Base-by-base conservation (phyloP, 768 basidiomycete genomes). In the Hemileccinum impolitum region DNA sequence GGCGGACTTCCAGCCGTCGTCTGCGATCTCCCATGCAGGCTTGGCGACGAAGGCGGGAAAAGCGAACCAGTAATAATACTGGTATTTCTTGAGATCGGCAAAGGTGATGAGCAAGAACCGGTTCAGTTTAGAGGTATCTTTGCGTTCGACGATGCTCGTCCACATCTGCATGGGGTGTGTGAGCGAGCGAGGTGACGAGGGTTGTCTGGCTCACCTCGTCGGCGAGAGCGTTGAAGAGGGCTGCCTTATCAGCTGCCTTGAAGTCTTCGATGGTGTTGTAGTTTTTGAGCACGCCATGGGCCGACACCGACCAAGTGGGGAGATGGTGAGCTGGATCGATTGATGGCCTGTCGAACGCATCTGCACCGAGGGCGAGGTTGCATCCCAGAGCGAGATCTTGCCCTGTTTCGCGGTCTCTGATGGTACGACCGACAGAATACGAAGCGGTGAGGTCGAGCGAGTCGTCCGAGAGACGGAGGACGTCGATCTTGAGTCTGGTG, bases 261-360 rank as follows among this genome's bases (percentile, higher is more conserved):
- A 97, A 98, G 11, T 96, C 93, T 58, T 98, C 94, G 58, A 98
- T 88, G 9, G 95, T 97, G 64, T 98, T 99, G 72, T 82, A 97
- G 68, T 97, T 98, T 77, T 90, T 94, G 60, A 96, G 75, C 10
- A 75, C 72, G 34, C 95, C 96, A 4, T 59, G 64, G 0, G 82
- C 77, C 2, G 68, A 47, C 38, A 83, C 73, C 12, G 83, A 72
- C 52, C 81, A 73, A 7, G 76, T 60, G 2, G 80, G 65, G 12
- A 68, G 30, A 23, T 4, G 34, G 34, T 58, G 37, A 58, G 53
- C 21, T 0, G 31, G 39, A 17, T 47, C 50, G 47, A 53, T 42
- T 12, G 28, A 34, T 1, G 39, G 32, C 69, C 19, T 30, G 28
- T 73, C 70, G 59, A 92, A 87, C 3, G 84, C 80, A 39, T 87